Percentiles rank a stretch among this genome's conserved stretches.
These are phyloP conservation scores for Bjerkandera adusta DNA, from an alignment of 1,284 basidiomycete species.

Conservation along the genomic window DNA sequence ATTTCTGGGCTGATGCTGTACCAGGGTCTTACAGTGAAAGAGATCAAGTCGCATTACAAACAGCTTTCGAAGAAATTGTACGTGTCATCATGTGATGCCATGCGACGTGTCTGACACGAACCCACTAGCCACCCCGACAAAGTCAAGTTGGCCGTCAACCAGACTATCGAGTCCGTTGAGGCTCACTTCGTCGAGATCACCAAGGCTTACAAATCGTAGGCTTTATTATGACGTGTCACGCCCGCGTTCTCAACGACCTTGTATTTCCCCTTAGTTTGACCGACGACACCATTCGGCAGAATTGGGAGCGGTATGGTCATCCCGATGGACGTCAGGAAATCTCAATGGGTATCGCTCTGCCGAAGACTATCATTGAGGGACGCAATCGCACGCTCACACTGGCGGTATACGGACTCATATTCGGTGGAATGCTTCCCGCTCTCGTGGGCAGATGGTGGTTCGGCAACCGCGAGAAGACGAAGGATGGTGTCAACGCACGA, in stretches of 20 bases:
- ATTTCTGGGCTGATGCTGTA: neutral
- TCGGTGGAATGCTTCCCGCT: constrained; percentile 85
- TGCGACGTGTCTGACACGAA: constrained; percentile 6
- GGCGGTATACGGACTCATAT: constrained; percentile 82
- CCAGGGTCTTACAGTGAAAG: constrained; percentile 76
- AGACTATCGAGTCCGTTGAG: constrained; percentile 90
- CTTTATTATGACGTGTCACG: constrained; percentile 11
- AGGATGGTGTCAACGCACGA: constrained; percentile 85
- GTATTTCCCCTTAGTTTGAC: constrained; percentile 60
- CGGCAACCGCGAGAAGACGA: constrained; percentile 86
- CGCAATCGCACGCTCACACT: constrained; percentile 93
- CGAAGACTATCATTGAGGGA: constrained; percentile 91
- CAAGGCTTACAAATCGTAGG: constrained; percentile 96
- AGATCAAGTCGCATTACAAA: constrained; percentile 97
- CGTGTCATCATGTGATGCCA: constrained; percentile 28
- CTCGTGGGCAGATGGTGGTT: constrained; percentile 99
- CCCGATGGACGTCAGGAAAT: constrained; percentile 96
- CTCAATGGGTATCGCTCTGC: constrained; percentile 95
- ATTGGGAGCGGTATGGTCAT: constrained; percentile 90
- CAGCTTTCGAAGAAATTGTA: constrained; percentile 89
- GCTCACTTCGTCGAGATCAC: constrained; percentile 91
- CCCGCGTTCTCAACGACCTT: neutral
- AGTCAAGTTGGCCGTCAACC: constrained; percentile 78
- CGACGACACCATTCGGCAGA: constrained; percentile 91
- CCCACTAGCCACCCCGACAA: constrained; percentile 89